A percentile compares a stretch with the other conserved stretches of the same genome.
These are phyloP conservation scores for Candida rishiriensis DNA, from an alignment of 805 yeast genomes.

Conservation along the genomic window DNA sequence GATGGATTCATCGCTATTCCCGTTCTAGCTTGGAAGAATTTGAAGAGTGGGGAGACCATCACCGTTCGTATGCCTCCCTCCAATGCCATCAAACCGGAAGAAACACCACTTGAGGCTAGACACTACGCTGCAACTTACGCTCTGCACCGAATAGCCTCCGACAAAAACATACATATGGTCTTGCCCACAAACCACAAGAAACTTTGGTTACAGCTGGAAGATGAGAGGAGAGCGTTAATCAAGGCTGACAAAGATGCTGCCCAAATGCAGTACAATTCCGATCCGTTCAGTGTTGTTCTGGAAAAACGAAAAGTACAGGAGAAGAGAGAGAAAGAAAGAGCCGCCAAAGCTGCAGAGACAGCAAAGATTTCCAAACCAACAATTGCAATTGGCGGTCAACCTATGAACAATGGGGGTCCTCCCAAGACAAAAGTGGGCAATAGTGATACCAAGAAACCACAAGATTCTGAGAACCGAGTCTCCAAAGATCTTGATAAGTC, in stretches of 20 bases:
- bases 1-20: conserved; percentile 65
- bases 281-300: conserved; percentile 72
- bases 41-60: conserved; percentile 70
- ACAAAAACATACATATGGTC: conserved; percentile 81
- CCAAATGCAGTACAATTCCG: conserved; percentile 51
- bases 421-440: neutral
- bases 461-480: neutral
- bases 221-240: conserved; percentile 45
- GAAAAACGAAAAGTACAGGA: conserved; percentile 48
- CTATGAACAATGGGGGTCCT: neutral
- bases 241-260: conserved; percentile 45
- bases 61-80: conserved; percentile 50
- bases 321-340: conserved; percentile 41
- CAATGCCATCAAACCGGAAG: conserved; percentile 57
- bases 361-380: conserved; percentile 47
- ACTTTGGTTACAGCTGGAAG: conserved; percentile 72
- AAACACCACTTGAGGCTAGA: conserved; percentile 84
- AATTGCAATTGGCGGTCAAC: conserved; percentile 30
- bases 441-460: neutral
- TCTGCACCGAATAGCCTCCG: conserved; percentile 70
- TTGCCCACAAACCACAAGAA: conserved; percentile 78
- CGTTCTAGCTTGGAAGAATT: conserved; percentile 65
- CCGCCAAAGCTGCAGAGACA: conserved; percentile 42
- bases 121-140: conserved; percentile 90
- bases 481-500: conserved; percentile 1